These are phyloP conservation scores for Stagonosporopsis chrysanthemi DNA, from an alignment of 2,329 filamentous ascomycete genomes.

Conservation along the genomic window DNA sequence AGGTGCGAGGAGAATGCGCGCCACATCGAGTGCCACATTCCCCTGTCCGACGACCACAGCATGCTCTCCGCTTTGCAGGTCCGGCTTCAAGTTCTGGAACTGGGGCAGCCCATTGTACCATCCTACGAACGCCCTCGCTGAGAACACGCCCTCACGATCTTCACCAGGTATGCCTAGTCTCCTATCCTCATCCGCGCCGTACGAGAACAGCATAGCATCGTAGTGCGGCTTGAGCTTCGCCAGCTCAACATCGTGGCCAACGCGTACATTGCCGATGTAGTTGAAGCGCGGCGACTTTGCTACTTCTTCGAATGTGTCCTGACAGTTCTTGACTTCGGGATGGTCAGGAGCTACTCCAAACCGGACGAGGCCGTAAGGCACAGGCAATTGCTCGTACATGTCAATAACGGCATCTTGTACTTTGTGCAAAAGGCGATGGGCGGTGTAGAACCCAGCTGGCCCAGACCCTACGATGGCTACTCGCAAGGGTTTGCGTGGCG, in stretches of 20 bases:
- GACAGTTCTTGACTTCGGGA: slow-evolving; percentile 98
- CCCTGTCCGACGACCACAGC: slow-evolving; percentile 92
- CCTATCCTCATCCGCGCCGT: slow-evolving; percentile 86
- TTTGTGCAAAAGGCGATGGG: slow-evolving; percentile 82
- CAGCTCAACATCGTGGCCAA: slow-evolving; percentile 76
- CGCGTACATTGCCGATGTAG: slow-evolving; percentile 87
- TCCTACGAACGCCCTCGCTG: slow-evolving; percentile 90
- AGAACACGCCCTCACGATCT: slow-evolving; percentile 77
- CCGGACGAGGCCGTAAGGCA: slow-evolving; percentile 89
- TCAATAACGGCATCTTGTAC: slow-evolving; percentile 77
- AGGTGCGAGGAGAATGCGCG: slow-evolving; percentile 81
- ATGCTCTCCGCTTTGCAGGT: slow-evolving; percentile 77
- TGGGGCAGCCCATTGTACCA: slow-evolving; percentile 98
- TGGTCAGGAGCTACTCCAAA: slow-evolving; percentile 98
- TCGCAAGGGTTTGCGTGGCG: slow-evolving; percentile 64
- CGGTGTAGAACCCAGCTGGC: slow-evolving; percentile 94
- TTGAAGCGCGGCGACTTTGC: slow-evolving; percentile 82
- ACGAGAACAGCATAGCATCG: slow-evolving; percentile 89
- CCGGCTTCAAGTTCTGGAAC: slow-evolving; percentile 73
- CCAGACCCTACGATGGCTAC: slow-evolving; percentile 92
- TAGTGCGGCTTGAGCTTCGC: slow-evolving; percentile 78
- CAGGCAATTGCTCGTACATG: slow-evolving; percentile 95
- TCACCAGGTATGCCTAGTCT: slow-evolving; percentile 83
- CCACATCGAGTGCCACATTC: slow-evolving; percentile 94
- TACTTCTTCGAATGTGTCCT: slow-evolving; percentile 91